These are phyloP conservation scores for Triticum aestivum DNA, from an alignment of 176 grass and related monocot genomes.

Conservation along the genomic window IWGSC_CS_RefSeq_v2.1 NC_057798.1:637683439-637683938, in stretches of 20 bases:
- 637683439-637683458: constrained; percentile 11
- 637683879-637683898: constrained; percentile 11
- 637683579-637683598: constrained; percentile 11
- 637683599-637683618: not conserved
- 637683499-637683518: constrained; percentile 2
- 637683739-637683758: not conserved
- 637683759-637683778: not conserved
- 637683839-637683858: not conserved
- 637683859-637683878: not conserved
- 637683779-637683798: not conserved
- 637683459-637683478: not conserved
- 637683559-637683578: constrained; percentile 22
- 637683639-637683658: constrained; percentile 21
- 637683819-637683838: not conserved
- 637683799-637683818: not conserved
- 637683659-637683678: not conserved
- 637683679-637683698: not conserved
- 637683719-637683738: not conserved
- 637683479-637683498: constrained; percentile 8
- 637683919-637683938: not conserved
- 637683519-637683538: constrained; percentile 18
- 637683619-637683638: not conserved
- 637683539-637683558: constrained; percentile 16
- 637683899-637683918: constrained; percentile 12
- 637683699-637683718: not conserved